Evolutionary conservation across 164 flowering plant genomes (phyloP), one percentile per base, ranked within the genome.

Genomic region (Aristolochia fimbriata): DNA sequence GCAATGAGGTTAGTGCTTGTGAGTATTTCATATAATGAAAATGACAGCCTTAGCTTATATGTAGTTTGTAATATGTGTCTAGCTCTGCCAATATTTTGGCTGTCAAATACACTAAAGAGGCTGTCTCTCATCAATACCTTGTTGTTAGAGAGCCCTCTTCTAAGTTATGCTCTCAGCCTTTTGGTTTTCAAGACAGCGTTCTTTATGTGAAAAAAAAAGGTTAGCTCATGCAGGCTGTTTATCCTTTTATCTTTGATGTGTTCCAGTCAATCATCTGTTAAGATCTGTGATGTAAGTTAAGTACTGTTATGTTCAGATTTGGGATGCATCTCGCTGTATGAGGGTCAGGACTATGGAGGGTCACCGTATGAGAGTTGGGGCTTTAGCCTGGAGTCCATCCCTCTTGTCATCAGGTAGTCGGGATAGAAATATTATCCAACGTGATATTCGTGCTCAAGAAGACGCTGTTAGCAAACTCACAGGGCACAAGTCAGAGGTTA

Each of bases 401-500:
- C 10, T 84, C 51, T 61, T 94, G 72, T 83, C 99, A 57, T 86
- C 99, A 21, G 95, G 97, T 71, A 83, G 99, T 70, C 75, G 93
- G 46, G 97, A 94, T 71, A 91, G 88, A 74, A 83, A 76, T 64
- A 88, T 90, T 73, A 86, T 87, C 74, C 97, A 86, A 49, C 85
- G 94, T 57, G 99, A 94, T 77, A 81, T 87, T 61, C 88, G 97
- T 59, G 73, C 94, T 71, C 85, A 71, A 58, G 92, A 84, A 33
- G 92, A 89, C 73, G 84, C 76, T 76, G 83, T 84, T 47, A 84
- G 88, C 74, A 90, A 89, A 71, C 81, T 93, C 22, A 69, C 80
- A 16, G 98, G 97, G 16, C 98, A 94, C 71, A 94, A 87, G 65
- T 94, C 97, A 62, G 99, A 94, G 96, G 99, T 87, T 11, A 52